Conservation (phyloP, 345 rosid species). For the Camelina laxa region DNA sequence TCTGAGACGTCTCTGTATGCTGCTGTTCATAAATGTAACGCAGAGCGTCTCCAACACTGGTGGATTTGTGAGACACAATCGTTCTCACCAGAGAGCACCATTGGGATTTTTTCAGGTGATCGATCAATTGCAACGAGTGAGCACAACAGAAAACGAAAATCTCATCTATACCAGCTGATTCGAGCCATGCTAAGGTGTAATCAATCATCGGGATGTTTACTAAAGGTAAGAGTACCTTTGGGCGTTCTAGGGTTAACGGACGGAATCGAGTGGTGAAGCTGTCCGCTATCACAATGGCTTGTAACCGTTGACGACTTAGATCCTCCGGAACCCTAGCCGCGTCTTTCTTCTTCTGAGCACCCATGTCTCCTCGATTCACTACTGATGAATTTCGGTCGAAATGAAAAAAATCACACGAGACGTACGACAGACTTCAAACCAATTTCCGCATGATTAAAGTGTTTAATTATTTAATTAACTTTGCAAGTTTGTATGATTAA, state of each 20-base stretch:
- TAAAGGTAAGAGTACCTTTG: conserved; percentile 81
- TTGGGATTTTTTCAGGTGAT: conserved; percentile 69
- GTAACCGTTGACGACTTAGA: conserved; percentile 63
- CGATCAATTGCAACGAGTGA: conserved; percentile 74
- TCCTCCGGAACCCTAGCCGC: conserved; percentile 66
- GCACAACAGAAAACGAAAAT: conserved; percentile 93
- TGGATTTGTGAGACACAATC: conserved; percentile 77
- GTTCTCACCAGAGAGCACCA: conserved; percentile 65
- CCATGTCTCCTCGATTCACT: conserved; percentile 44
- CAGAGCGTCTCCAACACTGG: conserved; percentile 89
- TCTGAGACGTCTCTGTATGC: conserved; percentile 67
- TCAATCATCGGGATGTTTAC: conserved; percentile 86
- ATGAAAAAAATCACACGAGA: neutral
- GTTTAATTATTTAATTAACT: too few relatives aligned
- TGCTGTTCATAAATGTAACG: conserved; percentile 79
- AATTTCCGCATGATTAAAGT: neutral
- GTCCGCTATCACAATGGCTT: conserved; percentile 86
- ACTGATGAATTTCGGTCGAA: neutral
- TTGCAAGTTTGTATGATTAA: neutral
- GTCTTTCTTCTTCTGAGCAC: conserved; percentile 66
- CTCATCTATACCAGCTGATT: conserved; percentile 85
- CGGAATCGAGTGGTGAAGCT: conserved; percentile 93
- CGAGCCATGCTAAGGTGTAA: conserved; percentile 90
- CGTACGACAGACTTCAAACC: neutral
- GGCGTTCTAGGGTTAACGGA: conserved; percentile 94